Evolutionary conservation across 352 stramenopile species (phyloP).

Genomic region (Phytophthora multivora): DNA sequence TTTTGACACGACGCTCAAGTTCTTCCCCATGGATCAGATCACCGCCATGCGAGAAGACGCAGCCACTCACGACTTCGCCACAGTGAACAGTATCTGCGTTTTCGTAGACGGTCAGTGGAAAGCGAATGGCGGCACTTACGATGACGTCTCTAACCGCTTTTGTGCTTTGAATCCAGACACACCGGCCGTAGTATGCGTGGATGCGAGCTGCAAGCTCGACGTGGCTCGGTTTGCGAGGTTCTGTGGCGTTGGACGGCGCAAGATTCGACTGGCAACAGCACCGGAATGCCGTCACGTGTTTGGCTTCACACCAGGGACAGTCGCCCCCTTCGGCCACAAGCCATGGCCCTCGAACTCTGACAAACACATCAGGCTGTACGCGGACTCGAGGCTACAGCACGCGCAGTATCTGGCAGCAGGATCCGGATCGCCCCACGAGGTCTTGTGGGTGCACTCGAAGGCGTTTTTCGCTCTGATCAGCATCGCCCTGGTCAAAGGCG

Average conservation of each 20-base stretch:
- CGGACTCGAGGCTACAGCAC: conserved; percentile 35
- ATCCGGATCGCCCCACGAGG: conserved; percentile 46
- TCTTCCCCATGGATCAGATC: conserved; percentile 27
- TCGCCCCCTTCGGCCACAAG: conserved; percentile 65
- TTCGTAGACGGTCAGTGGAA: conserved; percentile 50
- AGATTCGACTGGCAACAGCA: conserved; percentile 62
- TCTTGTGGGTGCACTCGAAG: conserved; percentile 47
- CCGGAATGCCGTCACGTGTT: conserved; percentile 61
- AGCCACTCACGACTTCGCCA: conserved; percentile 10
- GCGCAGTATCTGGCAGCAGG: conserved; percentile 45
- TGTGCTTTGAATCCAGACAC: conserved; percentile 28
- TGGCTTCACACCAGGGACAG: conserved; percentile 65
- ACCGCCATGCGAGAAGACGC: conserved; percentile 8
- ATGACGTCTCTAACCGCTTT: no score
- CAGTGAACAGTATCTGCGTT: conserved; percentile 77
- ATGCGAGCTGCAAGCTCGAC: conserved; percentile 61
- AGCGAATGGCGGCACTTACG: no score
- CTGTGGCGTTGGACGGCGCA: conserved; percentile 59
- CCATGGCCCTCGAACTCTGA: not conserved
- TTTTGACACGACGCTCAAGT: conserved; percentile 26
- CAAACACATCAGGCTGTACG: conserved; percentile 39
- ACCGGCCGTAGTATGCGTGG: conserved; percentile 57
- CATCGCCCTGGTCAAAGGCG: conserved; percentile 36
- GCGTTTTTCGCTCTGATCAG: conserved; percentile 51
- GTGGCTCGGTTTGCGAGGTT: conserved; percentile 46